A percentile compares a stretch with the other conserved stretches of the same genome.
These are phyloP conservation scores for Exophiala sp. DNA, from an alignment of 2,329 filamentous ascomycete genomes.

Conservation along the genomic window DNA sequence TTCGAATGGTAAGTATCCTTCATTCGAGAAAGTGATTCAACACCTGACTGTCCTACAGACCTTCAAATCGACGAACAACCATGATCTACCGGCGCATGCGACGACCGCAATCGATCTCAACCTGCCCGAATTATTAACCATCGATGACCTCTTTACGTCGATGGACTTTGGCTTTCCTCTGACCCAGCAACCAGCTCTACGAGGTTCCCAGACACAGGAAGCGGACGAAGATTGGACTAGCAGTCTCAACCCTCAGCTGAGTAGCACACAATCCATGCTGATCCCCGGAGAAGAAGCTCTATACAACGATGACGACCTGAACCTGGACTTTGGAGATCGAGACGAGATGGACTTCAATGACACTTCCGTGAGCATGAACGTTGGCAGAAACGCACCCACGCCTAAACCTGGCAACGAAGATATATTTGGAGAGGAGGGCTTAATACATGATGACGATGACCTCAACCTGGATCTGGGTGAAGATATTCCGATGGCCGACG, in stretches of 20 bases:
- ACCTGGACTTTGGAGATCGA: conserved; percentile 69
- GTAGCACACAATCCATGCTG: conserved; percentile 57
- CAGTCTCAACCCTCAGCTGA: conserved; percentile 70
- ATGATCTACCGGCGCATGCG: conserved; percentile 83
- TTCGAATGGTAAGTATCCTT: conserved; percentile 75
- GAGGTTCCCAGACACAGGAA: conserved; percentile 18
- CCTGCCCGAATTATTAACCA: conserved; percentile 87
- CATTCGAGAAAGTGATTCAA: background rate
- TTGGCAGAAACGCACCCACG: conserved; percentile 78
- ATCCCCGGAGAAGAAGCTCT: conserved; percentile 44
- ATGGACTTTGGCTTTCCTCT: conserved; percentile 78
- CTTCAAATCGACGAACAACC: conserved; percentile 89
- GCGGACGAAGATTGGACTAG: conserved; percentile 59
- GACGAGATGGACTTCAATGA: conserved; percentile 63
- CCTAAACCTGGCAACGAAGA: conserved; percentile 66
- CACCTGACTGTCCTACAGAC: conserved; percentile 58
- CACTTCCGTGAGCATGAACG: conserved; percentile 70
- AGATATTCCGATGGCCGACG: conserved; percentile 42
- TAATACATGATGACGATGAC: conserved; percentile 52
- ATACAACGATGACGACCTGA: conserved; percentile 63
- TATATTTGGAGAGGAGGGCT: conserved; percentile 48
- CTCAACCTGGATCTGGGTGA: conserved; percentile 52
- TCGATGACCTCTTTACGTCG: conserved; percentile 85
- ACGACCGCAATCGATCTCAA: conserved; percentile 81
- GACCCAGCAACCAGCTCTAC: conserved; percentile 59